Evolutionary conservation across 2,329 filamentous ascomycete species (phyloP), one percentile per base, ranked within the genome.

Genomic region (Beauveria asiatica): DNA sequence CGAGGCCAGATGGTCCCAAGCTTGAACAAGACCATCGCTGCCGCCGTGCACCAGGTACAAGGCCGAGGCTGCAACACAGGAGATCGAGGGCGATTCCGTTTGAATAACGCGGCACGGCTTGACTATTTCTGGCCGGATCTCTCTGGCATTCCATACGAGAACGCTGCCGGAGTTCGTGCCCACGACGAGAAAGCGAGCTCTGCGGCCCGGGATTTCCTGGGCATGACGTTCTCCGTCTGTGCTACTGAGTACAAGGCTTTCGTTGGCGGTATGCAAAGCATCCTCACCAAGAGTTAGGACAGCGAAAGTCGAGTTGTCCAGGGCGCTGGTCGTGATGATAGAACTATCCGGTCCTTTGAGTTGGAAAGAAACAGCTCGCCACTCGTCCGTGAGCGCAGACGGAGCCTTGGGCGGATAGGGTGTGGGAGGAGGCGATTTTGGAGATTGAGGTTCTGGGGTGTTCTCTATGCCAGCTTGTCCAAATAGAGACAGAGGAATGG

Each of bases 1-100:
- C 2, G 93, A 97, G 1, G 87, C 90, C 51, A 99, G 78, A n/a
- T 89, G 90, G 75, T 99, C 94, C 94, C 94, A 99, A 6, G 92
- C 90, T 72, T 97, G 94, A 5, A 96, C 93, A 3, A 97, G 82
- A 1, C 94, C 93, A 73, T 99, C 94, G 65, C 89, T 96, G 27
- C 94, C 94, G 54, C 94, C 94, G 70, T 96, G 90, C 7, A 97
- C 89, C 17, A 99, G 75, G 69, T 96, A 95, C 17, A 99, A 78
- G 1, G 91, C 89, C 1, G 92, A 91, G 51, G 96, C 72, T 6
- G 88, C 94, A 17, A 99, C 74, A 62, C 86, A 90, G 0, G 92
- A 90, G 19, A 97, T 86, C 69, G 91, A 83, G 0, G 93, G 92
- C 0, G 93, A 97, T 50, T 96, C 91, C 0, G 94, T 97, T 67